Conservation (phyloP, 2,329 filamentous ascomycete genomes). For the Bipolaris gigantea region DNA sequence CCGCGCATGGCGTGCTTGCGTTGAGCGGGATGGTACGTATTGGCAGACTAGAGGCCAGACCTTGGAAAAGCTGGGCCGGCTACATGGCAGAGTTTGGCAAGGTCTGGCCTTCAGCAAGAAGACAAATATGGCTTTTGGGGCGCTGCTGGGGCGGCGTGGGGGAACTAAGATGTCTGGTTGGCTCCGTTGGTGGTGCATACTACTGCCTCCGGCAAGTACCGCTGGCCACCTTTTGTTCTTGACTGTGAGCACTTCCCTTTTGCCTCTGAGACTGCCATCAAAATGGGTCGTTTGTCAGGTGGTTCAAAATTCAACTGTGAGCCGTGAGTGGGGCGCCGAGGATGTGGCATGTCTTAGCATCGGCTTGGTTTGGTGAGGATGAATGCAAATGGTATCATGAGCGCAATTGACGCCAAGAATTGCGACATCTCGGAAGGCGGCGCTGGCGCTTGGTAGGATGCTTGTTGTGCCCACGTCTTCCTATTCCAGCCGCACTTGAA, state of each 20-base stretch:
- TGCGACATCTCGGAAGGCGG: conserved; percentile 15
- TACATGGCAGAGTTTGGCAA: conserved; percentile 34
- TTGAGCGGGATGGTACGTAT: conserved; percentile 17
- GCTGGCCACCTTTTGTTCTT: not conserved
- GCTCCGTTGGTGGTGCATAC: not conserved
- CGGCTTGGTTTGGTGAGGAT: not conserved
- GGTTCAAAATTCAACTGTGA: not conserved
- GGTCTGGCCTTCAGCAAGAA: conserved; percentile 30
- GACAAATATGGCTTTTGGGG: conserved; percentile 16
- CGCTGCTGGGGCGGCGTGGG: conserved; percentile 2
- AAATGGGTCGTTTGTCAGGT: no score
- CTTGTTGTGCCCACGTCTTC: not conserved
- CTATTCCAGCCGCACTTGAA: conserved; percentile 5
- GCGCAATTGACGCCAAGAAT: conserved; percentile 14
- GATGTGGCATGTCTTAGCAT: not conserved
- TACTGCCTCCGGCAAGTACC: not conserved
- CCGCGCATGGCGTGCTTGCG: conserved; percentile 26
- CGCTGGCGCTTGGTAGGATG: conserved; percentile 7
- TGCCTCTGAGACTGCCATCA: not conserved
- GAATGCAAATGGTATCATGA: not conserved
- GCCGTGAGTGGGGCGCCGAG: not conserved
- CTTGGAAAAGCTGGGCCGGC: conserved; percentile 22
- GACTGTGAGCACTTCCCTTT: not conserved
- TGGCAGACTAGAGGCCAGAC: conserved; percentile 23
- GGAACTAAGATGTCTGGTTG: conserved; percentile 8